Evolutionary conservation across 495 filamentous ascomycete species (phyloP), one percentile per base, ranked within the genome.

Genomic region (Penicillium canescens): DNA sequence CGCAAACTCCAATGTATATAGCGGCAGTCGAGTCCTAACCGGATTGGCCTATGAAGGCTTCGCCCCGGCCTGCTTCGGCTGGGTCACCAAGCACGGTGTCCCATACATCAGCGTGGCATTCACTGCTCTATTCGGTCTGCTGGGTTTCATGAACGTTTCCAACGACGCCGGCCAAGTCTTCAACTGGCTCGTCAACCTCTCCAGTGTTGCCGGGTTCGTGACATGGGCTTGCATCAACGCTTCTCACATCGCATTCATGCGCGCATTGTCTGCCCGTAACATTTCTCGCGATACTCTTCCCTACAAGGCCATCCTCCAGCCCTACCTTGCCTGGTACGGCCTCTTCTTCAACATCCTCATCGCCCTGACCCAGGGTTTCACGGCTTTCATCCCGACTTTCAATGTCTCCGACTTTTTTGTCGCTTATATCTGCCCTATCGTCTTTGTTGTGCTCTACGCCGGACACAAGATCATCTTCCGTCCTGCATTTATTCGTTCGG

Each of bases 1-100:
- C 3, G 89, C 83, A 43, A 92, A 92, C 62, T 86, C 87, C 10
- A 90, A 88, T 71, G 79, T 91, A 42, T 95, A 90, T 66, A 90
- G 85, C 6, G 83, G 81, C 41, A 82, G 80, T 55, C 83, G 86
- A 49, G 78, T 86, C 39, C 68, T 89, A 20, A 75, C 82, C 31
- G 83, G 82, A 16, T 71, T 89, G 21, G 82, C 83, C 16, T 68
- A 79, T 23, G 80, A 85, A 54, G 73, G 78, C 14, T 82, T 82
- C 36, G 86, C 83, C 1, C 86, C 85, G 0, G 63, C 65, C 3
- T 70, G 83, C 60, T 82, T 86, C 45, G 66, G 59, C n/a, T 69
- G 60, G 10, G 69, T 73, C 31, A 77, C 70, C 14, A 61, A 75
- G 49, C 66, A 65, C 18, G 79, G 79, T 36, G 75, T 81, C n/a